A percentile compares a stretch with the other conserved stretches of the same genome.
phyloP scores from a whole-genome alignment of 345 rosid genomes.

The Brassica incana region DNA sequence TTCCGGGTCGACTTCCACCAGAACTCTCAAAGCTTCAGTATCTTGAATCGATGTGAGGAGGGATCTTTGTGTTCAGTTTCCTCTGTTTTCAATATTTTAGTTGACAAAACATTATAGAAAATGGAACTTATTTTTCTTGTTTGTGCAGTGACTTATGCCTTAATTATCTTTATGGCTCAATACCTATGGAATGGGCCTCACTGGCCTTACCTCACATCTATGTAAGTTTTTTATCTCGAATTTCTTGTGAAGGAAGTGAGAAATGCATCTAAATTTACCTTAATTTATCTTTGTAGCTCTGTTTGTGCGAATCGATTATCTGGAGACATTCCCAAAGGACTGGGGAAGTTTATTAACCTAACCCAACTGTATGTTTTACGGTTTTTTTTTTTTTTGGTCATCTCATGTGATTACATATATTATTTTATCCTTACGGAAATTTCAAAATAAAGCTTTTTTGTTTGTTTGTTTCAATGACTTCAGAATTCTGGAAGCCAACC shows the following conservation, averaged over 20 bases:
- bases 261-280: slow-evolving; percentile 6
- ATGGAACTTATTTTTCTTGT: neutral
- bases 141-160: slow-evolving; percentile 58
- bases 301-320: slow-evolving; percentile 59
- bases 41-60: slow-evolving; percentile 55
- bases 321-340: slow-evolving; percentile 53
- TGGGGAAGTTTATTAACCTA: slow-evolving; percentile 54
- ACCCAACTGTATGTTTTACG: slow-evolving; percentile 44
- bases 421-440: neutral
- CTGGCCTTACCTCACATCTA: slow-evolving; percentile 40
- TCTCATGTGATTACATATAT: neutral
- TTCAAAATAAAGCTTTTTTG: neutral
- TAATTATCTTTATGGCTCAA: slow-evolving; percentile 57
- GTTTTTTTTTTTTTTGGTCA: neutral
- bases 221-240: slow-evolving; percentile 44
- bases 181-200: slow-evolving; percentile 65
- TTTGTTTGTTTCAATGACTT: neutral
- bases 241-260: neutral
- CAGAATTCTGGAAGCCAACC: slow-evolving; percentile 66
- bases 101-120: neutral
- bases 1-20: slow-evolving; percentile 70
- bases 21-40: slow-evolving; percentile 56
- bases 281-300: slow-evolving; percentile 41
- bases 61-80: neutral
- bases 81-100: neutral